Conservation (phyloP, 805 yeast species). For the Candida germanica region DNA sequence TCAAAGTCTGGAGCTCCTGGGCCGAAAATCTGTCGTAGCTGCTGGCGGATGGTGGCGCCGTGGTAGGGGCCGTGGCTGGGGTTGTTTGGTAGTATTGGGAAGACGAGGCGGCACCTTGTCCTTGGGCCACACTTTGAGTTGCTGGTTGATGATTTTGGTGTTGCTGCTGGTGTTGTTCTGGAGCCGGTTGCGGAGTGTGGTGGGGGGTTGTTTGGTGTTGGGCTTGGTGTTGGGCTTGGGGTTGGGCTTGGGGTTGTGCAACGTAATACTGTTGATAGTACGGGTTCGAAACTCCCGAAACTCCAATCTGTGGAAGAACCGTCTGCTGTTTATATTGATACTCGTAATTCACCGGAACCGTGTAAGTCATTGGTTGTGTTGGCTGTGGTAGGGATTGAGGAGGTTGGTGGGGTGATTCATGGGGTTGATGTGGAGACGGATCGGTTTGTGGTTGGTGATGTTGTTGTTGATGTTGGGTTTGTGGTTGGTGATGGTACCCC, state of each 20-base stretch:
- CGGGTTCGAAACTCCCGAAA: slow-evolving; percentile 3
- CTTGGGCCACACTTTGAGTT: neutral
- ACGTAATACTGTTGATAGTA: slow-evolving; percentile 9
- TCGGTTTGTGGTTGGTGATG: slow-evolving; percentile 6
- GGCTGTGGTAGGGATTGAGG: slow-evolving; percentile 1
- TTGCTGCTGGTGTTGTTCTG: too few relatives aligned
- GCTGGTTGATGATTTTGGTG: too few relatives aligned
- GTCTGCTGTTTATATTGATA: slow-evolving; percentile 5
- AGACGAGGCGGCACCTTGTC: slow-evolving; percentile 7
- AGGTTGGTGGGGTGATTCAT: neutral
- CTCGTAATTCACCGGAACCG: slow-evolving; percentile 4
- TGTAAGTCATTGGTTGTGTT: slow-evolving; percentile 1
- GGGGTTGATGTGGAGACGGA: slow-evolving; percentile 13
- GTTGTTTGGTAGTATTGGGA: slow-evolving; percentile 2
- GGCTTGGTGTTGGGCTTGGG: too few relatives aligned
- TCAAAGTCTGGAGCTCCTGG: slow-evolving; percentile 46
- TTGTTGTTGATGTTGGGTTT: too few relatives aligned
- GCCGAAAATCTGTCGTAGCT: slow-evolving; percentile 38
- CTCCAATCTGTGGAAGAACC: slow-evolving; percentile 1
- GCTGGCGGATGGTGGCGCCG: too few relatives aligned
- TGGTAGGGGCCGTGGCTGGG: slow-evolving; percentile 3
- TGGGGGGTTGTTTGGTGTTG: neutral
- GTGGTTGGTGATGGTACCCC: too few relatives aligned
- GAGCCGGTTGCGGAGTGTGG: too few relatives aligned
- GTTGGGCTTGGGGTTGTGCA: neutral